These are phyloP conservation scores for Boletus edulis DNA, from an alignment of 768 basidiomycete species.

Conservation along the genomic window DNA sequence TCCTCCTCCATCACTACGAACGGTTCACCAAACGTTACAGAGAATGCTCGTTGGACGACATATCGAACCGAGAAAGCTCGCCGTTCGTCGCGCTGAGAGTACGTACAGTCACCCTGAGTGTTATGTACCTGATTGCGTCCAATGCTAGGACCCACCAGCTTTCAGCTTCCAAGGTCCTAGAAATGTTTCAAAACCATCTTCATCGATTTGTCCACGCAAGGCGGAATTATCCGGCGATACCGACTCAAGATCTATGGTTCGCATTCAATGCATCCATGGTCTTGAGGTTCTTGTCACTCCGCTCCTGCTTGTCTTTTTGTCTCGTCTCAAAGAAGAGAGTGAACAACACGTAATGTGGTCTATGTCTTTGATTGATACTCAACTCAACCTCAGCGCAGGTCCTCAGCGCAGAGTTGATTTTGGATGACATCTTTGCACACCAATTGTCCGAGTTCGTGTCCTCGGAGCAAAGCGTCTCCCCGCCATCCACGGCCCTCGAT, in stretches of 20 bases:
- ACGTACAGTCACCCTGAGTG: conserved; percentile 7
- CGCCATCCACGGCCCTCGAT: conserved; percentile 37
- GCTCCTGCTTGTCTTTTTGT: conserved; percentile 44
- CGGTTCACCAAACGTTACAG: conserved; percentile 48
- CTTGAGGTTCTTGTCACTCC: conserved; percentile 54
- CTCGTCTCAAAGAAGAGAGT: conserved; percentile 47
- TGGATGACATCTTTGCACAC: conserved; percentile 42
- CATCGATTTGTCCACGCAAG: conserved; percentile 5
- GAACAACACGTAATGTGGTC: conserved; percentile 40
- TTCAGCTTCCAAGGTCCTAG: conserved; percentile 7
- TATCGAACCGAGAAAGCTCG: conserved; percentile 45
- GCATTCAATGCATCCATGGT: conserved; percentile 38
- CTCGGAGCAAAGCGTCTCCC: conserved; percentile 10
- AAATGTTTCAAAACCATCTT: not conserved
- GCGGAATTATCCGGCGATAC: not conserved
- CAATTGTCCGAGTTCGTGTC: conserved; percentile 36
- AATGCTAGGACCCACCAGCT: conserved; percentile 10
- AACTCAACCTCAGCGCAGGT: conserved; percentile 25
- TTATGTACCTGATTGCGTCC: not conserved
- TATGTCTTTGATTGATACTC: not conserved
- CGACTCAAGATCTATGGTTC: conserved; percentile 21
- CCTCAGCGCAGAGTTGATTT: conserved; percentile 36
- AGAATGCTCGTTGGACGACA: conserved; percentile 31
- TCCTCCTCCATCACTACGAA: conserved; percentile 46
- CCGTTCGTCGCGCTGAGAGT: conserved; percentile 49